Base-by-base conservation (phyloP, 495 filamentous ascomycete genomes). In the Talaromyces proteolyticus region DNA sequence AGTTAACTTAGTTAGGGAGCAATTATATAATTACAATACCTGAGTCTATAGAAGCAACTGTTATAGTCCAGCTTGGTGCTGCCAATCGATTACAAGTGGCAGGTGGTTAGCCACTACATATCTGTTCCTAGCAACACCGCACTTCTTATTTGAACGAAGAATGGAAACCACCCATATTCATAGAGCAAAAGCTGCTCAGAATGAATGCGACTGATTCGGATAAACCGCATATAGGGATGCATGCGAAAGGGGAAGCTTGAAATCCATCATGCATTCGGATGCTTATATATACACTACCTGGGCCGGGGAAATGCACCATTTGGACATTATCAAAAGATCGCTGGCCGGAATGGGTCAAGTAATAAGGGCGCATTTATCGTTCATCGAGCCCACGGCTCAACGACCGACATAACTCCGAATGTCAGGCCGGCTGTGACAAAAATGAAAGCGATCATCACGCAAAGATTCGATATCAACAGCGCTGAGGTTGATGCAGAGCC, bases 361-460 rank as follows among this genome's bases (percentile, higher is more conserved):
- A n/a, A 73, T 34, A 67, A 72, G 2, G 82, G 80, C 37, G 80
- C 77, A 22, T 85, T 84, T 66, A 84, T 86, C 67, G 81, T 84
- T 80, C 81, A 85, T 57, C 78, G 81, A 48, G 72, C 76, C 61
- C 81, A 82, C 59, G 80, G 81, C 21, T 73, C 72, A 0, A 69
- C 77, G 6, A 80, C 70, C 4, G 82, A 86, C 52, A 74, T 85
- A 43, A 70, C 62, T 25, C 52, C 62, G 14, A 53, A 56, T 26
- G 67, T 50, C 16, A 54, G 36, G 21, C 77, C 81, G n/a, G 82
- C 81, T n/a, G 74, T 86, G 6, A 80, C 79, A 52, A 86, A 85
- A 65, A 80, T 86, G 78, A 86, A 86, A 61, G 82, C 82, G 2
- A 84, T 80, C 38, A 86, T 85, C 61, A 85, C 82, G 2, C 82